Evolutionary conservation across 148 eudicot genomes (phyloP).

Genomic region (Cornus florida): DNA sequence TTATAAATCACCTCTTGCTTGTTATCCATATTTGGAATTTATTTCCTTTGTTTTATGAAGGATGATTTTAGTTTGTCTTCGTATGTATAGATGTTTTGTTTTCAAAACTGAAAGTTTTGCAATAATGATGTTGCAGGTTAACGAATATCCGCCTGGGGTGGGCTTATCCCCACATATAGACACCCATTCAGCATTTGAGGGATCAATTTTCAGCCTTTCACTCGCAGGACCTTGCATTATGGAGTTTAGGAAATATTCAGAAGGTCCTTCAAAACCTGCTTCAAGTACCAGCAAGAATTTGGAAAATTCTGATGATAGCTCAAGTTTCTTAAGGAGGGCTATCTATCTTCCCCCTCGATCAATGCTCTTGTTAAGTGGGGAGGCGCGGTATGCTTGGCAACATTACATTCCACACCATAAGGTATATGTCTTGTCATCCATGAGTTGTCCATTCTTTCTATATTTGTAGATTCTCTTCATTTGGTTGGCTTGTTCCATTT

Average conservation of each 20-base stretch:
- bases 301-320: constrained; percentile 38
- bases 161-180: constrained; percentile 98
- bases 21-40: not conserved
- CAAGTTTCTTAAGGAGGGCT: constrained; percentile 56
- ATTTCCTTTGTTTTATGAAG: too few relatives aligned
- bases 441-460: not conserved
- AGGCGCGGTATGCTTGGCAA: constrained; percentile 96
- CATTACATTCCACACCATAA: constrained; percentile 99
- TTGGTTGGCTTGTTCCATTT: not conserved
- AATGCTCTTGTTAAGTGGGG: constrained; percentile 80
- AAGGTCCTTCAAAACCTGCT: constrained; percentile 35
- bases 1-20: not conserved
- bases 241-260: constrained; percentile 84
- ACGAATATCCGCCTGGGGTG: constrained; percentile 94
- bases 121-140: constrained; percentile 55
- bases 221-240: constrained; percentile 96
- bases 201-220: constrained; percentile 86
- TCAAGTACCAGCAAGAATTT: constrained; percentile 27
- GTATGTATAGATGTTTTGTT: not conserved
- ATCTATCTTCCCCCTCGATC: constrained; percentile 91
- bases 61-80: too few relatives aligned
- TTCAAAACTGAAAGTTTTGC: not conserved
- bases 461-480: not conserved
- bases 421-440: constrained; percentile 36
- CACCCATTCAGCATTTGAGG: constrained; percentile 98